Evolutionary conservation across 2,329 filamentous ascomycete species (phyloP), one percentile per base, ranked within the genome.

Genomic region (Claviceps lovelessii): DNA sequence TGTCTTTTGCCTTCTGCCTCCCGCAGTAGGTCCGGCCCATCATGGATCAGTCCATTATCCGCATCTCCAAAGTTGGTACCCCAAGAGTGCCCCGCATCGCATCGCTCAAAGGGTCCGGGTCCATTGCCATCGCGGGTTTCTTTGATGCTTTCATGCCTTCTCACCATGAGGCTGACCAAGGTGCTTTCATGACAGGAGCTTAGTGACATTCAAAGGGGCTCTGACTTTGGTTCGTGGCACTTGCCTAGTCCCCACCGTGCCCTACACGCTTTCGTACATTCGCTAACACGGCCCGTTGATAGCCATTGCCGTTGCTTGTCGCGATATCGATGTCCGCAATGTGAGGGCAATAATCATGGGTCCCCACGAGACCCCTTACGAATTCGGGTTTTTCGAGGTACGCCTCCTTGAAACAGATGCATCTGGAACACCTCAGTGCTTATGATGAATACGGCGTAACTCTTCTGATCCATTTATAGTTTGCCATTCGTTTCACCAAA

Each of bases 341-440:
- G 85, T 97, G 51, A 86, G 83, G 66, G 89, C 90, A 51, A 70
- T 97, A 59, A 91, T 97, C 63, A 82, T 97, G 61, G 93, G 93
- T 0, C 91, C 93, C 29, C 89, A 91, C 60, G 90, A 93, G 62
- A 95, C 90, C 0, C 90, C 91, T 0, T 98, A 98, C 69, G 90
- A 96, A 69, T 96, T 94, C 65, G 93, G 93, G 3, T 96, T 96
- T 72, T 97, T 95, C 66, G 90, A 97, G 78, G 90, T 93, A 68
- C 57, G 76, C 66, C 54, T 61, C 15, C 17, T 44, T n/a, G 2
- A 13, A 39, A 46, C 28, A 49, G 15, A 11, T 13, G 10, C 46
- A 39, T 28, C 19, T 50, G 48, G n/a, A 19, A 15, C 39, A 17
- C n/a, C n/a, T 44, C 15, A 7, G 9, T 31, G 17, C 28, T 33